Evolutionary conservation across 1,284 basidiomycete species (phyloP).

Genomic region (Sanghuangporus weigelae): DNA sequence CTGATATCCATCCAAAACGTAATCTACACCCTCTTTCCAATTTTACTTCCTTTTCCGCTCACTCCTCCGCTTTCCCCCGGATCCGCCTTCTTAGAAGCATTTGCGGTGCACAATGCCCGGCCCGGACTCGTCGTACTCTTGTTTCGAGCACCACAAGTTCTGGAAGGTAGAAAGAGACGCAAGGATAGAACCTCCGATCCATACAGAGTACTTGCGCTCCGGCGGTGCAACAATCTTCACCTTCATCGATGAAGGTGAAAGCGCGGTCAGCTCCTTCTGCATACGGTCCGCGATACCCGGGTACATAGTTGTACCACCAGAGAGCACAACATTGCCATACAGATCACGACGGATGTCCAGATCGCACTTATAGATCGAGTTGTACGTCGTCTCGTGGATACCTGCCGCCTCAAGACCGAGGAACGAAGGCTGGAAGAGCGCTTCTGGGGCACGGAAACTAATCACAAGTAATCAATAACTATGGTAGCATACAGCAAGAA

Average conservation of each 20-base stretch:
- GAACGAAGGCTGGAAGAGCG: conserved; percentile 95
- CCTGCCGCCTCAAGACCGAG: conserved; percentile 91
- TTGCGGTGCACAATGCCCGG: conserved; percentile 83
- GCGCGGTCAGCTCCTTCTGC: conserved; percentile 94
- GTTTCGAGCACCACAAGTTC: conserved; percentile 90
- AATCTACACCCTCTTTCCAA: not conserved
- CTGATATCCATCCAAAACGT: not conserved
- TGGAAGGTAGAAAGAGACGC: conserved; percentile 97
- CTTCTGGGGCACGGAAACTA: conserved; percentile 95
- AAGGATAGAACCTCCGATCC: conserved; percentile 98
- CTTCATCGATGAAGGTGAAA: conserved; percentile 88
- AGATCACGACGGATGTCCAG: conserved; percentile 84
- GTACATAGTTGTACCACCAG: conserved; percentile 98
- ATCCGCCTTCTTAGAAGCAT: conserved; percentile 28
- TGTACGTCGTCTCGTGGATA: conserved; percentile 98
- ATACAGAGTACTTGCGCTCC: conserved; percentile 94
- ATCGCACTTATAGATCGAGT: conserved; percentile 82
- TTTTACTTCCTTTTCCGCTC: not conserved
- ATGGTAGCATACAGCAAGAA: not conserved
- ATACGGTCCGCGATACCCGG: conserved; percentile 96
- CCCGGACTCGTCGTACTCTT: conserved; percentile 88
- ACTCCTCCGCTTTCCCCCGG: not conserved
- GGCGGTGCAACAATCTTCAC: conserved; percentile 93
- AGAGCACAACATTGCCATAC: conserved; percentile 93
- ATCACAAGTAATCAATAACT: not conserved